These are phyloP conservation scores for Cenococcum geophilum DNA, from an alignment of 495 filamentous ascomycete species.

Conservation along the genomic window DNA sequence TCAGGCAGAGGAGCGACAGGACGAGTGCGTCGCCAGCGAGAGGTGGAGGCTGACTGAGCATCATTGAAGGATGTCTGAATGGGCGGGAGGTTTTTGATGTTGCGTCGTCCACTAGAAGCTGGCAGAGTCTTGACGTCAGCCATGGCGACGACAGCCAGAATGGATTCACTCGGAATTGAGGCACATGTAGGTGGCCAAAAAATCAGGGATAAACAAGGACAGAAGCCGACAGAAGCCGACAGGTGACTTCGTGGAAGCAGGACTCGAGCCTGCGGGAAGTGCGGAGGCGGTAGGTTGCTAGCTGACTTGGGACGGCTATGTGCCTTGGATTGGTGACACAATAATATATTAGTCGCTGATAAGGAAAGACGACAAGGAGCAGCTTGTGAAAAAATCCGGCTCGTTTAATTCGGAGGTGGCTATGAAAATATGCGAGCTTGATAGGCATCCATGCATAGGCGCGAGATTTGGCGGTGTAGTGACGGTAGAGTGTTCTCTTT, in stretches of 20 bases:
- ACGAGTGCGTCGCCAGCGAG: constrained; percentile 26
- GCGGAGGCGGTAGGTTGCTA: background rate
- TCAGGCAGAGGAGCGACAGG: constrained; percentile 17
- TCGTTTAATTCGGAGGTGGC: background rate
- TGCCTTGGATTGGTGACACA: constrained; percentile 1
- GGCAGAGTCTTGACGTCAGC: constrained; percentile 13
- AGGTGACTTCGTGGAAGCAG: background rate
- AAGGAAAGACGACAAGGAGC: background rate
- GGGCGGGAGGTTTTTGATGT: constrained; percentile 9
- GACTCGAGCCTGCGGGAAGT: background rate
- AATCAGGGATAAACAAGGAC: background rate
- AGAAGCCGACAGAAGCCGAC: background rate
- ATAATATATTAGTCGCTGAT: background rate
- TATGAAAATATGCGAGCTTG: background rate
- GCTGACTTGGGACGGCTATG: background rate
- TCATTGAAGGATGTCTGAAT: constrained; percentile 7
- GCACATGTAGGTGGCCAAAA: background rate
- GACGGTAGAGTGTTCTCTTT: background rate
- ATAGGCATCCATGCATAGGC: background rate
- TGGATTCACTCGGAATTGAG: background rate
- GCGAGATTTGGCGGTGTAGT: background rate
- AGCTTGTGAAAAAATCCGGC: background rate
- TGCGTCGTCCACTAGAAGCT: background rate
- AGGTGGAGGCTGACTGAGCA: constrained; percentile 6
- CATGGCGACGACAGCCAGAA: constrained; percentile 19